Evolutionary conservation across 2,329 filamentous ascomycete species (phyloP).

Genomic region (Fusarium liriodendri): DNA sequence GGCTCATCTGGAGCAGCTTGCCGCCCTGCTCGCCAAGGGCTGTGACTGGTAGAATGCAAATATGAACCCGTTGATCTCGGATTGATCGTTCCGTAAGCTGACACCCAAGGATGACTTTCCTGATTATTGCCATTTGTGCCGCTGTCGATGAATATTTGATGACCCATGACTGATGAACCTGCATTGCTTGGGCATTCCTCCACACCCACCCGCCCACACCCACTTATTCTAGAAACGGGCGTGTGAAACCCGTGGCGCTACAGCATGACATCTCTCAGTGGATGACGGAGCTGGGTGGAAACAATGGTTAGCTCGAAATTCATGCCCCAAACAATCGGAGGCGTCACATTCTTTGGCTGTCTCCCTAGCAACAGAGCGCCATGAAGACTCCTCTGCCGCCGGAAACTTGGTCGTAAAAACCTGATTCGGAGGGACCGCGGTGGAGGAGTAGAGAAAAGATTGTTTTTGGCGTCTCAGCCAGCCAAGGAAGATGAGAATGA

Average conservation of each 20-base stretch:
- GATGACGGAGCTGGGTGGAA: constrained; percentile 7
- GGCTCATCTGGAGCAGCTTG: constrained; percentile 73
- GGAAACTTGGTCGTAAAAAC: constrained; percentile 17
- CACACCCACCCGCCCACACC: background rate
- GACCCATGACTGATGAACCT: background rate
- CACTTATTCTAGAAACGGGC: constrained; percentile 28
- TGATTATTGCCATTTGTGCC: background rate
- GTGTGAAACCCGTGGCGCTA: constrained; percentile 23
- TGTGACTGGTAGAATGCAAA: constrained; percentile 70
- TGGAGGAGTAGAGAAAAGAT: constrained; percentile 5
- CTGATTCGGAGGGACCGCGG: constrained; percentile 20
- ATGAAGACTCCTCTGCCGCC: constrained; percentile 10
- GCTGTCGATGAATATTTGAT: background rate
- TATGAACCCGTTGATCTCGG: background rate
- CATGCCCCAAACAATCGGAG: constrained; percentile 17
- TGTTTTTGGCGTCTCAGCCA: constrained; percentile 20
- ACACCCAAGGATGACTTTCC: background rate
- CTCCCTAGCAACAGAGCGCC: constrained; percentile 36
- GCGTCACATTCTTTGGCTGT: constrained; percentile 26
- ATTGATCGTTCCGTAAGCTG: background rate
- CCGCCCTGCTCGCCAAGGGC: constrained; percentile 65
- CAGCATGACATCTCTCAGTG: constrained; percentile 13
- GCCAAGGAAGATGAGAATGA: constrained; percentile 21
- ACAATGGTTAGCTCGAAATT: constrained; percentile 10
- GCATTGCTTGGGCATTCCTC: background rate